phyloP scores from a whole-genome alignment of 768 basidiomycete genomes.

The Fibroporia radiculosa region DNA sequence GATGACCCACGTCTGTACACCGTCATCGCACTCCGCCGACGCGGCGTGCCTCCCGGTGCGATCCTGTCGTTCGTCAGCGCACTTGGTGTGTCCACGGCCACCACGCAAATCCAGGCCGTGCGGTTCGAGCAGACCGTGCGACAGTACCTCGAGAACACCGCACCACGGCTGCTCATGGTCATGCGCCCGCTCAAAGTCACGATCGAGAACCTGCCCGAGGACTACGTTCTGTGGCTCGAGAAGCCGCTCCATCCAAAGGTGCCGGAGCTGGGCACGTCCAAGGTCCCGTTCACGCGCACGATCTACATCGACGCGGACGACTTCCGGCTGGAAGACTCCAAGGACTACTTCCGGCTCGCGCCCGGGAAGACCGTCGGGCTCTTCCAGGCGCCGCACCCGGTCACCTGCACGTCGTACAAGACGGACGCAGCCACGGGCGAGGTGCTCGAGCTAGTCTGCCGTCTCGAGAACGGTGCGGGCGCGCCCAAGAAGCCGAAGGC shows the following conservation, averaged over 20 bases:
- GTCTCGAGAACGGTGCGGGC: slow-evolving; percentile 56
- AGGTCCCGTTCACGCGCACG: slow-evolving; percentile 78
- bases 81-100: slow-evolving; percentile 86
- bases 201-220: slow-evolving; percentile 85
- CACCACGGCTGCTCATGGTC: slow-evolving; percentile 87
- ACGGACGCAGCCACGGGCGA: slow-evolving; percentile 63
- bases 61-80: slow-evolving; percentile 88
- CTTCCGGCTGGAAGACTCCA: slow-evolving; percentile 85
- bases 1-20: slow-evolving; percentile 98
- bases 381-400: slow-evolving; percentile 86
- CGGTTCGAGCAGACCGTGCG: slow-evolving; percentile 90
- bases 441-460: slow-evolving; percentile 74
- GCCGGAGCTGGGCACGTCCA: slow-evolving; percentile 74
- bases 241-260: slow-evolving; percentile 95
- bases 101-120: slow-evolving; percentile 75
- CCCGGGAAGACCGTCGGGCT: slow-evolving; percentile 97
- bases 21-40: slow-evolving; percentile 87
- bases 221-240: slow-evolving; percentile 74
- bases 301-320: slow-evolving; percentile 92
- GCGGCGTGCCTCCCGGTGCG: slow-evolving; percentile 95
- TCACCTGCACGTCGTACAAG: slow-evolving; percentile 89
- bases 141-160: slow-evolving; percentile 82
- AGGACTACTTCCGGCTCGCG: slow-evolving; percentile 95
- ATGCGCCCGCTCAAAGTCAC: slow-evolving; percentile 84
- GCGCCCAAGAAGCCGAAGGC: slow-evolving; percentile 76